Evolutionary conservation across 2,329 filamentous ascomycete species (phyloP).

Genomic region (Fusarium sacchari): DNA sequence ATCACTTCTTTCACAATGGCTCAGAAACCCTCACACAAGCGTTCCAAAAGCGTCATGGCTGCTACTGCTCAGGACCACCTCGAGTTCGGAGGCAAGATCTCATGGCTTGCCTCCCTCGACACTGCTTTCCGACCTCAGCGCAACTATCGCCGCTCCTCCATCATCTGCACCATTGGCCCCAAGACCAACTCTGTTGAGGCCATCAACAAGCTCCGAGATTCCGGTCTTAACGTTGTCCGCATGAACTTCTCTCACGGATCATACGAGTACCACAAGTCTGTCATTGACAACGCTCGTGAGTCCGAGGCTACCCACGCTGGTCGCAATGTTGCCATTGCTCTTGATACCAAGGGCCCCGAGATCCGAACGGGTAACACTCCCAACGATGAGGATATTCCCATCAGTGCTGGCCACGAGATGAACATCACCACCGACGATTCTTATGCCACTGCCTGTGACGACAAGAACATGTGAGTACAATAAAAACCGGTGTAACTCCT

Average conservation of each 20-base stretch:
- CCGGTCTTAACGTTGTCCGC: conserved; percentile 96
- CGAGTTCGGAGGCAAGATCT: conserved; percentile 75
- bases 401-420: conserved; percentile 83
- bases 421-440: conserved; percentile 98
- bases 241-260: conserved; percentile 93
- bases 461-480: conserved; percentile 86
- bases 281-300: conserved; percentile 93
- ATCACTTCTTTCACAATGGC: conserved; percentile 47
- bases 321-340: conserved; percentile 93
- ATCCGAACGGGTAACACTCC: conserved; percentile 74
- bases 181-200: conserved; percentile 99
- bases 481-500: background rate
- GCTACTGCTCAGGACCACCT: conserved; percentile 86
- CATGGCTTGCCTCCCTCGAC: conserved; percentile 78
- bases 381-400: conserved; percentile 89
- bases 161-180: conserved; percentile 98
- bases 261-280: conserved; percentile 97
- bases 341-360: conserved; percentile 75
- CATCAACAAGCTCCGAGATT: conserved; percentile 91
- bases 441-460: conserved; percentile 85
- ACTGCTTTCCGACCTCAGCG: conserved; percentile 87
- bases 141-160: conserved; percentile 95
- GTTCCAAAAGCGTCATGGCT: conserved; percentile 59
- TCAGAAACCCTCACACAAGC: conserved; percentile 45
- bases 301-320: conserved; percentile 82